Base-by-base conservation (phyloP, 2,329 filamentous ascomycete species). In the Aspergillus carbonarius region DNA sequence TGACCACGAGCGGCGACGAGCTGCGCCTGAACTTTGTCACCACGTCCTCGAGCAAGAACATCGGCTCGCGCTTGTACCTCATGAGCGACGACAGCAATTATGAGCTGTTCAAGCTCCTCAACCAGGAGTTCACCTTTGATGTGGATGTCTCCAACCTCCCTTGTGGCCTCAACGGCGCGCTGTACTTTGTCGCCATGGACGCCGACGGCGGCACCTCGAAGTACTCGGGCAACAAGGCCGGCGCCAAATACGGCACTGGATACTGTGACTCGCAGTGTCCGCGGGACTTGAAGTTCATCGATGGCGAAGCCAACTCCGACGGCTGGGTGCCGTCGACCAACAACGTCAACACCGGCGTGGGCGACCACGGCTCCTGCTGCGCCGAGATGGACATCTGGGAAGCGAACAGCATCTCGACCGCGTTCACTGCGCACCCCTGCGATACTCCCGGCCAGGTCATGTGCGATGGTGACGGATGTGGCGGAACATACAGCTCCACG, bases 321-420 rank as follows among this genome's bases (percentile, higher is more conserved):
- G 78, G 78, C 58, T 84, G 82, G 82, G 61, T 63, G 39, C 70
- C 82, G 5, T 85, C 84, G 1, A 59, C 64, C 37, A 83, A 78
- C 66, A 85, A 88, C 66, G 63, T 73, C 63, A 85, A 85, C 69
- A 77, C 81, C 34, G 85, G 84, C 57, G 69, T 74, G 23, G 83
- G 83, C 39, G 73, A 74, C 44, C 76, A 81, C 51, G 87, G 87
- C 60, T 79, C 85, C 39, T 89, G 87, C 81, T 89, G 87, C 73
- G 76, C 82, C 44, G 87, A 89, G 74, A 86, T 90, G 82, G 87
- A 89, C 66, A 81, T 87, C 73, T 89, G 86, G 86, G 86, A 90
- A 76, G 86, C 87, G 66, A 89, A 90, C 80, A 81, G 78, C 64
- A 82, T 87, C 69, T 83, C 86, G 18, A 83, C 81, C 15, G 88